Evolutionary conservation across 202 grass and related monocot species (phyloP).

Genomic region (Zoysia matrella): DNA sequence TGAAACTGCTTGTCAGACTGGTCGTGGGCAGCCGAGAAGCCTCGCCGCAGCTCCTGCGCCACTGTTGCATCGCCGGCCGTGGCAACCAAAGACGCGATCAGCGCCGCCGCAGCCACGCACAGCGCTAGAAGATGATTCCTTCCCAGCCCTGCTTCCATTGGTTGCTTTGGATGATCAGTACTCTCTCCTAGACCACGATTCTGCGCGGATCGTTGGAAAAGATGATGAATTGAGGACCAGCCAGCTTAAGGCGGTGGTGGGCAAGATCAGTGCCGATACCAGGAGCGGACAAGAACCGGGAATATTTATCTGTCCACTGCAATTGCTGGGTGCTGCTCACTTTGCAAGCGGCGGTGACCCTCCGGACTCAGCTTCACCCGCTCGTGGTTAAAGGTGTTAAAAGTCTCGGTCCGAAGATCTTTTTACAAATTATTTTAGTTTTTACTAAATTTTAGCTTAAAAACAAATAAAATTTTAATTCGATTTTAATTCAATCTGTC

Average conservation of each 20-base stretch:
- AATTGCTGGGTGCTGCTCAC: neutral
- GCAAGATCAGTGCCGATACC: slow-evolving; percentile 22
- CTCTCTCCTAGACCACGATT: neutral
- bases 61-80: neutral
- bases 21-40: slow-evolving; percentile 69
- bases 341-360: no score
- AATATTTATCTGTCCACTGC: slow-evolving; percentile 40
- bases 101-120: slow-evolving; percentile 35
- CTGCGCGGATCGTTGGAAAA: neutral
- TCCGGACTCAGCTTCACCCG: no score
- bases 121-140: slow-evolving; percentile 4
- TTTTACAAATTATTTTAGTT: no score
- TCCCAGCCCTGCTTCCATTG: slow-evolving; percentile 19
- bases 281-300: slow-evolving; percentile 31
- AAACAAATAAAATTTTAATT: no score
- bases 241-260: neutral
- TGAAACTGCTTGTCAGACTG: slow-evolving; percentile 70
- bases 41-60: slow-evolving; percentile 44
- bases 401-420: no score
- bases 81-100: slow-evolving; percentile 17
- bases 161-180: neutral
- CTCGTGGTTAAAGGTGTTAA: no score
- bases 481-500: no score
- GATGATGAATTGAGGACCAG: neutral
- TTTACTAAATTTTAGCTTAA: no score